Base-by-base conservation (phyloP, 495 filamentous ascomycete genomes). In the Massariosphaeria phaeospora region DNA sequence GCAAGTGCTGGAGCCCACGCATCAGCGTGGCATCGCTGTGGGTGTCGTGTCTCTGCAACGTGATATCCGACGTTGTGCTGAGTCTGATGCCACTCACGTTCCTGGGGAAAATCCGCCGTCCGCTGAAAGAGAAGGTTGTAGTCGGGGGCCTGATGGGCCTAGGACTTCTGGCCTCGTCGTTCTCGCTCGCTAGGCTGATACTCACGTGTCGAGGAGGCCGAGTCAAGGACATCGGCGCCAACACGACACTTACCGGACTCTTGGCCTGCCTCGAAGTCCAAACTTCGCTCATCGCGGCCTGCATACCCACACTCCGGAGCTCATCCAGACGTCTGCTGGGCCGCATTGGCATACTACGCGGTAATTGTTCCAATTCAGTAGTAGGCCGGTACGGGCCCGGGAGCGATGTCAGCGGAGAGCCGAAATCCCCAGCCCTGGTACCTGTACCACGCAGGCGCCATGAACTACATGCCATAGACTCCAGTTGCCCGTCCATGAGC, bases 21-120 rank as follows among this genome's bases (percentile, higher is more conserved):
- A 31, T 43, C 2, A 55, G 51, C 17, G 52, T 50, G 21, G 54
- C 48, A 2, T 49, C 51, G 12, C 55, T 66, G 15, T 69, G 67
- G 42, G 50, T 60, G 23, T 53, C 50, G 3, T 40, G 57, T 1
- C 56, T 49, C 29, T 26, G 67, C 41, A 67, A 50, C 23, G 63
- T 70, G 38, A 9, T 55, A 13, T 66, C 63, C 6, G 68, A 72
- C 51, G 29, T 72, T n/a, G 50, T 64, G 34, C 53, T 70, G 23
- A 63, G 55, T 45, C 42, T 72, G 12, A 53, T 69, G 39, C 70
- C 69, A 23, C 40, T 72, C 34, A 69, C 63, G 27, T 71, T 70
- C 54, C 63, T 73, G 31, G 35, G 48, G 31, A 65, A 68, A 43
- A 52, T 72, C 24, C 54, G 62, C 17, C 52, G 66, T 9, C 70